phyloP scores from a whole-genome alignment of 2,329 filamentous ascomycete genomes.

The Plectosphaerella sp. region DNA sequence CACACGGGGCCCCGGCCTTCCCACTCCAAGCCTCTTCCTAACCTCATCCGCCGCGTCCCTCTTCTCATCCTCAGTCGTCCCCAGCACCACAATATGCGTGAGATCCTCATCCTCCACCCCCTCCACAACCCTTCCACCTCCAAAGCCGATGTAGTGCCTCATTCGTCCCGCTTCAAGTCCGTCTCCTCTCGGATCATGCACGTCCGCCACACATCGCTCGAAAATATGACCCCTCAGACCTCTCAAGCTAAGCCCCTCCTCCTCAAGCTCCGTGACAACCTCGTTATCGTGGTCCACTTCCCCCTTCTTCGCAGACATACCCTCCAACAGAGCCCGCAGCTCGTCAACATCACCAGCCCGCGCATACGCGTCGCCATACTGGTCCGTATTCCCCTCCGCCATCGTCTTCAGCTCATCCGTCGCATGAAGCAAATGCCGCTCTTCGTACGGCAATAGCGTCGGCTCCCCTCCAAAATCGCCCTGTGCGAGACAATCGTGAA shows the following conservation, averaged over 20 bases:
- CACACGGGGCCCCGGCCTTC: slow-evolving; percentile 58
- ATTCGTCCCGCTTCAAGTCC: slow-evolving; percentile 28
- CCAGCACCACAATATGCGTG: slow-evolving; percentile 67
- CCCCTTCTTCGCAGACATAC: slow-evolving; percentile 39
- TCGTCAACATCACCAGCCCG: slow-evolving; percentile 64
- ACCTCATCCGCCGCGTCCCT: slow-evolving; percentile 35
- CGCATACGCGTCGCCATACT: slow-evolving; percentile 78
- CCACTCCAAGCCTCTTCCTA: slow-evolving; percentile 37
- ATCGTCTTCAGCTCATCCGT: slow-evolving; percentile 49
- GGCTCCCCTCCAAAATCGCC: slow-evolving; percentile 35
- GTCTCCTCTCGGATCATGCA: slow-evolving; percentile 25
- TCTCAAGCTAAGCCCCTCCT: slow-evolving; percentile 49
- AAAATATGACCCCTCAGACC: slow-evolving; percentile 50
- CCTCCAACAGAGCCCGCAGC: slow-evolving; percentile 45
- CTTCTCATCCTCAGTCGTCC: slow-evolving; percentile 31
- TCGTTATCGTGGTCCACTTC: slow-evolving; percentile 26
- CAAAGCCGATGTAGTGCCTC: slow-evolving; percentile 62
- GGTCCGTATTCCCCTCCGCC: slow-evolving; percentile 63
- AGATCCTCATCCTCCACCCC: slow-evolving; percentile 46
- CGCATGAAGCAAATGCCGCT: slow-evolving; percentile 67
- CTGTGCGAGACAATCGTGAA: slow-evolving; percentile 72
- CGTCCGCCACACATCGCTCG: slow-evolving; percentile 35
- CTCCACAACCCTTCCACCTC: slow-evolving; percentile 55
- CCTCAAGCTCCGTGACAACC: slow-evolving; percentile 41
- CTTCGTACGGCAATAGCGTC: slow-evolving; percentile 60